These are phyloP conservation scores for Botrytis deweyae DNA, from an alignment of 2,329 filamentous ascomycete species.

Conservation along the genomic window DNA sequence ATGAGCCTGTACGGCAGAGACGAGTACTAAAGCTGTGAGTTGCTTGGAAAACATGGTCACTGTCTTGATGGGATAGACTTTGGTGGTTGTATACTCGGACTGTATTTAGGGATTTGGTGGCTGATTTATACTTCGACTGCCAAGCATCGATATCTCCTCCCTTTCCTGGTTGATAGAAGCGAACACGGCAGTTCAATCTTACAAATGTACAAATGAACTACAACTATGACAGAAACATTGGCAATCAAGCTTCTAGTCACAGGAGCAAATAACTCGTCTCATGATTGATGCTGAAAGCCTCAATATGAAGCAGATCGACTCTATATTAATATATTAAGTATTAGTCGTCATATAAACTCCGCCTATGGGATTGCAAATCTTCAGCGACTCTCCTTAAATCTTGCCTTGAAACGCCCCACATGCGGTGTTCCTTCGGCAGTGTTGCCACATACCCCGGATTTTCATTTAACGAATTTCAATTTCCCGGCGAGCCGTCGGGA, in stretches of 20 bases:
- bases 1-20: constrained; percentile 33
- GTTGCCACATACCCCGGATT: constrained; percentile 17
- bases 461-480: constrained; percentile 20
- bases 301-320: not conserved
- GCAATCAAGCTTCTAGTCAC: constrained; percentile 10
- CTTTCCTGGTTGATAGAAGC: not conserved
- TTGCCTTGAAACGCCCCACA: constrained; percentile 8
- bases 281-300: constrained; percentile 4
- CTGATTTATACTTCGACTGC: constrained; percentile 3
- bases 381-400: constrained; percentile 4
- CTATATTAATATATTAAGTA: constrained; percentile 20
- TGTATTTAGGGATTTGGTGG: not conserved
- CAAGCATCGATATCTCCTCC: not conserved
- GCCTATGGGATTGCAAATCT: constrained; percentile 1
- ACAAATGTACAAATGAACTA: not conserved
- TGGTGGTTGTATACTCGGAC: not conserved
- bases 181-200: not conserved
- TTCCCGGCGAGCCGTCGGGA: constrained; percentile 28
- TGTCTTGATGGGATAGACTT: not conserved
- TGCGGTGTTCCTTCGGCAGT: not conserved
- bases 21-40: constrained; percentile 26
- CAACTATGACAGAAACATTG: not conserved
- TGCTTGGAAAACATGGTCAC: constrained; percentile 27
- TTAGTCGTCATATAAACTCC: not conserved
- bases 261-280: constrained; percentile 1